These are phyloP conservation scores for Lyophyllum semitale DNA, from an alignment of 768 basidiomycete species.

Conservation along the genomic window DNA sequence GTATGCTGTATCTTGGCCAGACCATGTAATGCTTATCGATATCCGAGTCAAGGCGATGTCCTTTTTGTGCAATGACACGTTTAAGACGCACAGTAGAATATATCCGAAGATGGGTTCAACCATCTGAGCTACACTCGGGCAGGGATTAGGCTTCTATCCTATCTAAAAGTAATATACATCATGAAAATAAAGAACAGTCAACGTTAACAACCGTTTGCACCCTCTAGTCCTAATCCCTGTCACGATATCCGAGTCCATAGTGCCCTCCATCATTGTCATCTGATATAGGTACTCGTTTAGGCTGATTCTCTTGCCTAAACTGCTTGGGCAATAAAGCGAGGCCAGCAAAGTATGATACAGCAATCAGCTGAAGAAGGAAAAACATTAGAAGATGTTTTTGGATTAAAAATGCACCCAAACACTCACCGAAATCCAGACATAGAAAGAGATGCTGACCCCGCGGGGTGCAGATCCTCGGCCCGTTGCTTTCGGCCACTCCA, in stretches of 20 bases:
- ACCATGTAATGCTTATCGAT: not conserved
- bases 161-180: no score
- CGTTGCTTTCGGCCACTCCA: constrained; percentile 51
- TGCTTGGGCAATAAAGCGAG: constrained; percentile 48
- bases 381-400: not conserved
- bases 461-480: constrained; percentile 40
- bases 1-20: constrained; percentile 6
- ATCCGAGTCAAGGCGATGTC: no score
- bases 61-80: no score
- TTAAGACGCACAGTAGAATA: no score
- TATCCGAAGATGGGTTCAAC: no score
- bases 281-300: constrained; percentile 12
- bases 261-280: constrained; percentile 7
- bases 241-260: constrained; percentile 2
- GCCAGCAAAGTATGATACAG: constrained; percentile 43
- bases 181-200: no score
- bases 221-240: constrained; percentile 7
- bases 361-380: constrained; percentile 33
- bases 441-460: constrained; percentile 43
- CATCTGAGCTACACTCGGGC: no score
- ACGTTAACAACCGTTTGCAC: no score
- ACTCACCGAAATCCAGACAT: constrained; percentile 50
- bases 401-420: not conserved
- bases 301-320: constrained; percentile 45
- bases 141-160: no score